phyloP scores from a whole-genome alignment of 305 asterid species.

The Coffea humblotiana region DNA sequence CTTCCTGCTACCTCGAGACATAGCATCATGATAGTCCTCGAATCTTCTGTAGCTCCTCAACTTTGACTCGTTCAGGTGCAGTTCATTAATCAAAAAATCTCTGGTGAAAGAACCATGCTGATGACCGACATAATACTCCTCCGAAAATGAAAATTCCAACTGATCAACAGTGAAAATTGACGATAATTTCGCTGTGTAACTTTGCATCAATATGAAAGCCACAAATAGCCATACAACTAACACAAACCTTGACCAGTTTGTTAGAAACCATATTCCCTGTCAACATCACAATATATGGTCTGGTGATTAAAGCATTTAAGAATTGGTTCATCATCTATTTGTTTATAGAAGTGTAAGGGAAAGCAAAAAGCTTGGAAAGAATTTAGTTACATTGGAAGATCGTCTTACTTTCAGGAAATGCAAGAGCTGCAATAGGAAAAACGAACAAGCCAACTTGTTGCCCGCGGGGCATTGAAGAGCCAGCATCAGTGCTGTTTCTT shows the following conservation, averaged over 20 bases:
- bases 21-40: slow-evolving; percentile 28
- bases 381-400: neutral
- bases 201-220: slow-evolving; percentile 19
- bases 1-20: slow-evolving; percentile 32
- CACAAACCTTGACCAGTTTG: slow-evolving; percentile 23
- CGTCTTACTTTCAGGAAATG: slow-evolving; percentile 62
- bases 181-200: slow-evolving; percentile 23
- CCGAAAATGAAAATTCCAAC: slow-evolving; percentile 35
- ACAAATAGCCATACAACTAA: slow-evolving; percentile 22
- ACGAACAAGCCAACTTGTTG: slow-evolving; percentile 25
- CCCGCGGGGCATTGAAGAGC: neutral
- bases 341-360: neutral
- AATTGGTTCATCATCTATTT: neutral
- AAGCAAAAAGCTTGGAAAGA: too few species aligned
- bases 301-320: neutral
- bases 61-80: slow-evolving; percentile 21
- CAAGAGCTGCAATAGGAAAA: slow-evolving; percentile 54
- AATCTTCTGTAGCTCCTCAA: slow-evolving; percentile 14
- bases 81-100: slow-evolving; percentile 26
- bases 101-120: slow-evolving; percentile 47
- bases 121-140: slow-evolving; percentile 37
- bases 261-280: slow-evolving; percentile 21
- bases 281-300: neutral
- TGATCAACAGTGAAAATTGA: slow-evolving; percentile 50
- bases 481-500: slow-evolving; percentile 5